Base-by-base conservation (phyloP, 177 flowering plant genomes). In the Vitis hybrid region DNA sequence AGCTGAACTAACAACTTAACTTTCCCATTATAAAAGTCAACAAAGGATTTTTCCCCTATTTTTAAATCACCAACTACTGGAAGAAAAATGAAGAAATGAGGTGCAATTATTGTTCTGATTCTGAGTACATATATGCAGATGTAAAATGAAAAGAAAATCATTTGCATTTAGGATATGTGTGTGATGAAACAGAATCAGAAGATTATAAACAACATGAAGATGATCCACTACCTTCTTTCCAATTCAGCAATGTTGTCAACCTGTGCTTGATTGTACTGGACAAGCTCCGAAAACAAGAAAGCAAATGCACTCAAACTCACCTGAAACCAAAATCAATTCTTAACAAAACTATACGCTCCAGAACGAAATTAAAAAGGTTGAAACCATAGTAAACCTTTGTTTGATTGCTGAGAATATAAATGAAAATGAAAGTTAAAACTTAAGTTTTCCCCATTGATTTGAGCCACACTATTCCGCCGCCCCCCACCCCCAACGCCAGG, bases 271-370 rank as follows among this genome's bases (percentile, higher is more conserved):
- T 91, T 95, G 74, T 95, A 95, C 78, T 95, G 98, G 51, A 95
- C 98, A 61, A 95, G 89, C 91, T 95, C 99, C 5, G 99, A 93
- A 71, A 95, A 93, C 83, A 95, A 81, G 78, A 91, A 93, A 1
- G 95, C 94, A 74, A 91, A 95, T 5, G 93, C 98, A 79, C 97
- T 95, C 84, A 95, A 79, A 79, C 98, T 95, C 10, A 93, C 99
- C 99, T 95, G 87, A 70, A 80, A 55, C 27, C 63, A 15, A 73
- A 18, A 30, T 41, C 41, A 68, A n/a, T 63, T 17, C 20, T 27
- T 1, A 11, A 58, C 56, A 20, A 41, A 75, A 67, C 13, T 20
- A 30, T 7, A 35, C 46, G 8, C 46, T 35, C 46, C 6, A 7
- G 46, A 4, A 24, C 27, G 27, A 35, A 35, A 13, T 13, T 13